Evolutionary conservation across 805 yeast genomes (phyloP).

Genomic region (Monosporozyma yasuniensis): DNA sequence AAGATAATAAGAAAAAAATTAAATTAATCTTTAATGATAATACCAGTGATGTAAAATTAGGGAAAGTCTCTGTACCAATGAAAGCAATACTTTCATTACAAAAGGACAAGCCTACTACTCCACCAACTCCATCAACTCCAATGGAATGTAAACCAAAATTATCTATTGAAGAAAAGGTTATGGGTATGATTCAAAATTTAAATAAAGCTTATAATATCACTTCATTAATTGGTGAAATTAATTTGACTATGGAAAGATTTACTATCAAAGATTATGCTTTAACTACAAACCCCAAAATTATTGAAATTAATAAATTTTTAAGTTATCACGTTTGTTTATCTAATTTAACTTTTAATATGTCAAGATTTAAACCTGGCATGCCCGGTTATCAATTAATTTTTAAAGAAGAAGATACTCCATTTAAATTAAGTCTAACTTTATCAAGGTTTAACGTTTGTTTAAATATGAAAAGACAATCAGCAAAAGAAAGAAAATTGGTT

Average conservation of each 20-base stretch:
- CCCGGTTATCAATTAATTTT: constrained; percentile 43
- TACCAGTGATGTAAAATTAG: constrained; percentile 15
- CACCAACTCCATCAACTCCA: not conserved
- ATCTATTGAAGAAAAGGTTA: constrained; percentile 5
- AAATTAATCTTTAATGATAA: constrained; percentile 9
- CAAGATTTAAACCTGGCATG: constrained; percentile 27
- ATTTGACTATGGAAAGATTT: constrained; percentile 19
- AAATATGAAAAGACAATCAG: constrained; percentile 16
- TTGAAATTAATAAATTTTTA: constrained; percentile 15
- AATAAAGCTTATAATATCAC: constrained; percentile 4
- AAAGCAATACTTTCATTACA: not conserved
- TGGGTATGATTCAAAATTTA: constrained; percentile 3
- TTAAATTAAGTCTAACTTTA: constrained; percentile 32
- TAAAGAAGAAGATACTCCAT: constrained; percentile 35
- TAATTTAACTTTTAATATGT: constrained; percentile 20
- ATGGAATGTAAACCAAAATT: not conserved
- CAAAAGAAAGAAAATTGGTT: constrained; percentile 5
- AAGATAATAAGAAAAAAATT: not conserved
- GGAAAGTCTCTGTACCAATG: constrained; percentile 16
- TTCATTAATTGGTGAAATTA: constrained; percentile 12
- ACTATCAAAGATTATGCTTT: constrained; percentile 15
- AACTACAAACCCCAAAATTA: constrained; percentile 15
- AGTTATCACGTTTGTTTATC: constrained; percentile 18
- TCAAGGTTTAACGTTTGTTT: constrained; percentile 31
- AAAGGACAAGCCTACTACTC: not conserved